Evolutionary conservation across 495 filamentous ascomycete genomes (phyloP).

Genomic region (Opeltia flavorubescens): DNA sequence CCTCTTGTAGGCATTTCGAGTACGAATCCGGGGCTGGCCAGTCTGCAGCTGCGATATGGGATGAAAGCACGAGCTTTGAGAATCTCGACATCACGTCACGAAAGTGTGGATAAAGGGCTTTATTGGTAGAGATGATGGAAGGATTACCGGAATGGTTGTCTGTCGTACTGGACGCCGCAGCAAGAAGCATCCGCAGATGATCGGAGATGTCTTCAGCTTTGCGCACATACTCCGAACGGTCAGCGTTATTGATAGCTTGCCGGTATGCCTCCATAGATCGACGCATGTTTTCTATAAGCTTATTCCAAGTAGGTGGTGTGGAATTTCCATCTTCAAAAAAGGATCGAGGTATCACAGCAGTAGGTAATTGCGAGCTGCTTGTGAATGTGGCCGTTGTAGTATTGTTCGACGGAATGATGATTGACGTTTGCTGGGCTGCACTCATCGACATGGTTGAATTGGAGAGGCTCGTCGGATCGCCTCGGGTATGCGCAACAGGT

Average conservation of each 20-base stretch:
- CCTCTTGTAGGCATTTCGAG: conserved; percentile 87
- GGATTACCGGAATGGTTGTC: conserved; percentile 98
- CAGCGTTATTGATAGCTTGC: conserved; percentile 63
- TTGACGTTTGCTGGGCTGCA: conserved; percentile 21
- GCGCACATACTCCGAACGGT: conserved; percentile 79
- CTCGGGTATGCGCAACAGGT: conserved; percentile 27
- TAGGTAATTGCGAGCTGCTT: conserved; percentile 38
- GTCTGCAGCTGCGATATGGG: conserved; percentile 93
- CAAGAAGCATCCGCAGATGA: conserved; percentile 82
- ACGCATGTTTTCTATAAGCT: conserved; percentile 81
- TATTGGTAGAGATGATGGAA: conserved; percentile 97
- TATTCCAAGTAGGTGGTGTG: conserved; percentile 70
- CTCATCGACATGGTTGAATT: conserved; percentile 33
- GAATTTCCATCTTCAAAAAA: conserved; percentile 75
- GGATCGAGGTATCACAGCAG: conserved; percentile 53
- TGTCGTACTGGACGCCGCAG: conserved; percentile 88
- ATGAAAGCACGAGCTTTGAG: conserved; percentile 92
- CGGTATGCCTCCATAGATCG: conserved; percentile 75
- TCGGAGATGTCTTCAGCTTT: conserved; percentile 95
- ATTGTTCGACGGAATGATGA: conserved; percentile 37
- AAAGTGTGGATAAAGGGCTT: conserved; percentile 91
- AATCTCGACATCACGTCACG: conserved; percentile 99
- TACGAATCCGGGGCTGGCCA: conserved; percentile 77
- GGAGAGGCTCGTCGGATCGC: conserved; percentile 24
- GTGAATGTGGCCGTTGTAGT: conserved; percentile 55